Base-by-base conservation (phyloP, 805 yeast genomes). In the Metschnikowia henanensis region DNA sequence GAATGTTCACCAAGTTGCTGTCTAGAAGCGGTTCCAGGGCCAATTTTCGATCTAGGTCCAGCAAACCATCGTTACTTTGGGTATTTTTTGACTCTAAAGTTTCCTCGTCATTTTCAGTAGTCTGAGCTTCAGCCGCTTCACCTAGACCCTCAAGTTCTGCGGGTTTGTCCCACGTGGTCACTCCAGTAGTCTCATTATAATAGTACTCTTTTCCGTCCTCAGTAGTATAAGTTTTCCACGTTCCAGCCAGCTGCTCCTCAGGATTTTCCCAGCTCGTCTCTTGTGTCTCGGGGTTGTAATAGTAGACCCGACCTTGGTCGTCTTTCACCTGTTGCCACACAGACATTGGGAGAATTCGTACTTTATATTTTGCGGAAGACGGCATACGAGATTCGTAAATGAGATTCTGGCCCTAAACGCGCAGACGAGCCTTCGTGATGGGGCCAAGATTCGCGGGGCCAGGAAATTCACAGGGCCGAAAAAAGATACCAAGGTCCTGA, bases 231-330 rank as follows among this genome's bases (percentile, higher is more conserved):
- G 81, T 70, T 20, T 78, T 75, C 64, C 73, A 71, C 30, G 46
- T 43, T 13, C 35, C 39, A 3, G 47, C 49, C 8, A 20, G 51
- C 43, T 73, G 79, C 35, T 55, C 61, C 15, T 64, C 76, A 0
- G 97, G 97, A 50, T 81, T 80, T 20, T 85, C 87, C 96, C 97
- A 89, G 39, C 83, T 79, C 0, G 96, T 81, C 51, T 80, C 80
- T 37, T 80, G 76, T 0, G 92, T 84, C 21, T 59, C 72, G 0
- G 76, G 41, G 50, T 90, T 81, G 61, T 80, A 87, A 63, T 84
- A 90, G 64, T 90, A 91, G 1, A 70, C 67, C 38, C 83, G 71
- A 0, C 95, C 94, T 39, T 79, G 79, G 10, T 77, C 79, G 53
- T 84, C 87, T 30, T 68, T 68, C 10, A 79, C 75, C 47, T 79